Percentiles rank a stretch among this genome's conserved stretches.
Conservation (phyloP, 176 grass and related monocot species). For the Calamus simplicifolius region DNA sequence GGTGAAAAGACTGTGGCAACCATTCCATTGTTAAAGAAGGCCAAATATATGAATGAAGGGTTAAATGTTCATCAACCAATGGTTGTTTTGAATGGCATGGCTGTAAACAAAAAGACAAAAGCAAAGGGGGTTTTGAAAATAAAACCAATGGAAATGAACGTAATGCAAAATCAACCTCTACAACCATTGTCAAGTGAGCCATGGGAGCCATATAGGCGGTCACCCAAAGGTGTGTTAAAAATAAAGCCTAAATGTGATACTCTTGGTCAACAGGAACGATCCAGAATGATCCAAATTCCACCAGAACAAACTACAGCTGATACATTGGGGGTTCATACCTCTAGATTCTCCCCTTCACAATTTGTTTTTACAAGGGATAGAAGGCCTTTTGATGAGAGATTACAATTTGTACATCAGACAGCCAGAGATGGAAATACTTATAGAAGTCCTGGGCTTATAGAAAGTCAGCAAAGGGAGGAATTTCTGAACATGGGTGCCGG, state of each 20-base stretch:
- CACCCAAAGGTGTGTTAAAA: constrained; percentile 18
- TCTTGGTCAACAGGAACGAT: background rate
- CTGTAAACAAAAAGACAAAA: no score
- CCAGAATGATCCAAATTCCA: background rate
- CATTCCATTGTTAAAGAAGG: constrained; percentile 31
- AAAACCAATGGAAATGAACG: background rate
- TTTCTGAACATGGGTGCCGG: background rate
- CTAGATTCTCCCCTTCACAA: background rate
- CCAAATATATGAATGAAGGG: constrained; percentile 23
- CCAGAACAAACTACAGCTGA: constrained; percentile 5
- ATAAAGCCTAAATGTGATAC: constrained; percentile 8
- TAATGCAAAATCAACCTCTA: background rate
- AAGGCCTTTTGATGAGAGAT: background rate
- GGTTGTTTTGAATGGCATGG: no score
- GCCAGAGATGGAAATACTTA: constrained; percentile 9
- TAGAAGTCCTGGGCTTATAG: background rate
- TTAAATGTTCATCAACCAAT: no score
- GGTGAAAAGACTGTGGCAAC: constrained; percentile 9
- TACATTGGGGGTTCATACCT: background rate
- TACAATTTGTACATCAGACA: background rate
- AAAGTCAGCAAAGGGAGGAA: constrained; percentile 1
- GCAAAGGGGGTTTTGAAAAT: constrained; percentile 1
- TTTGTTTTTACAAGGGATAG: background rate
- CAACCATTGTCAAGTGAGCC: background rate
- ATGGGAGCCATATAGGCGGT: background rate